phyloP scores from a whole-genome alignment of 305 asterid species.

The Fraxinus floribunda region DNA sequence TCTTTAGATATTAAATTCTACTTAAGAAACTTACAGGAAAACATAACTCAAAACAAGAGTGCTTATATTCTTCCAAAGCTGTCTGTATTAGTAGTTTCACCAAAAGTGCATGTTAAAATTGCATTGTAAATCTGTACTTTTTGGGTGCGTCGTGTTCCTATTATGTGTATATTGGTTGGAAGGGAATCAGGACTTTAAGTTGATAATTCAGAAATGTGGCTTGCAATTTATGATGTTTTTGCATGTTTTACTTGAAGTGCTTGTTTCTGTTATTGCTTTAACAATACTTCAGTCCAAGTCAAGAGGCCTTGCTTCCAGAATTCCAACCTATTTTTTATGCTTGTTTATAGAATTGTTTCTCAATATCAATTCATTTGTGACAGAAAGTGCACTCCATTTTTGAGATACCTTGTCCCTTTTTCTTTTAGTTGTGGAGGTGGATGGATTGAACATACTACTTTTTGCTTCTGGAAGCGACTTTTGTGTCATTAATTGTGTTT shows the following conservation, averaged over 20 bases:
- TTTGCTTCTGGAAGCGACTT: background rate
- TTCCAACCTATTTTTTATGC: background rate
- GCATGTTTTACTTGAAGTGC: background rate
- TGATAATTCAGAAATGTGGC: slow-evolving; percentile 12
- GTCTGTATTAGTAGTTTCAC: background rate
- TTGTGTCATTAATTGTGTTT: background rate
- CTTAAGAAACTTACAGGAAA: background rate
- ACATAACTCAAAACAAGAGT: background rate
- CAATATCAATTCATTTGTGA: background rate
- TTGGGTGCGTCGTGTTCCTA: background rate
- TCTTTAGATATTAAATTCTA: background rate
- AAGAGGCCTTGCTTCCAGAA: slow-evolving; percentile 13
- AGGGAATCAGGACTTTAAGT: slow-evolving; percentile 8
- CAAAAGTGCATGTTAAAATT: background rate
- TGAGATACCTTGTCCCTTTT: background rate
- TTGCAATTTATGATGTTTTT: background rate
- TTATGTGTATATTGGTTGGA: background rate
- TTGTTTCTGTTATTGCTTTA: background rate
- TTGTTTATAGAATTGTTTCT: background rate
- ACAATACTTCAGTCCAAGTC: slow-evolving; percentile 9
- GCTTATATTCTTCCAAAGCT: background rate
- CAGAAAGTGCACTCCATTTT: background rate
- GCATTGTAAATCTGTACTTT: background rate
- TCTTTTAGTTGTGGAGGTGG: background rate
- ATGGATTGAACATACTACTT: slow-evolving; percentile 11